Base-by-base conservation (phyloP, 305 asterid genomes). In the Fraxinus platypoda region DNA sequence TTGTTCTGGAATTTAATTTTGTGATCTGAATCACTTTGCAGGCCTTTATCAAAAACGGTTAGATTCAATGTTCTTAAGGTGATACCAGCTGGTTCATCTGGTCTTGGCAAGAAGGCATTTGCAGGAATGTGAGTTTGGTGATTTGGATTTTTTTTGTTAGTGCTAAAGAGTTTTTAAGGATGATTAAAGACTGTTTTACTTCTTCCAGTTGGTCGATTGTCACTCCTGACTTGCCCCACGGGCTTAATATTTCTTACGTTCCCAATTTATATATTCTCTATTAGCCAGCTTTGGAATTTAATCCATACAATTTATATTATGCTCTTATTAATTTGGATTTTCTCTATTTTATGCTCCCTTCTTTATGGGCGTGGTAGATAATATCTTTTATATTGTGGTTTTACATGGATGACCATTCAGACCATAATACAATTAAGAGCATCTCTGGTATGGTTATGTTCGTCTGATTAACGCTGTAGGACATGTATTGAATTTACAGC, bases 1-100 rank as follows among this genome's bases (percentile, higher is more conserved):
- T 54, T 54, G 23, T 21, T 64, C 70, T 74, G 34, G 31, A 21
- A 34, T 73, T 26, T 49, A 43, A 8, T 9, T 43, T 28, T 35
- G 35, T 52, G 13, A 25, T 11, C 35, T 26, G 5, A 30, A 80
- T 43, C 17, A 41, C 41, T 19, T 31, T 26, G 52, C 85, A 81
- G 85, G 82, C 87, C 88, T 33, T 75, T 86, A 62, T 86, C 89
- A 23, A 86, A 86, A 79, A 83, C 85, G 0, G 85, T 85, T 68
- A 81, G 83, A 80, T 86, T 86, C 71, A 86, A 86, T 74, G 88
- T 86, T 4, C 84, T 86, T 13, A 86, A 86, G 81, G 88, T 86
- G 64, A 17, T 84, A 31, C 87, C 87, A 43, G 88, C 88, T 75
- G 88, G 88, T 21, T 86, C 89, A 30, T 82, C 87, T 52, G 85